Percentiles rank a stretch among this genome's conserved stretches.
Conservation (phyloP, 225 moss, liverwort and hornwort genomes). For the Climacium dendroides region DNA sequence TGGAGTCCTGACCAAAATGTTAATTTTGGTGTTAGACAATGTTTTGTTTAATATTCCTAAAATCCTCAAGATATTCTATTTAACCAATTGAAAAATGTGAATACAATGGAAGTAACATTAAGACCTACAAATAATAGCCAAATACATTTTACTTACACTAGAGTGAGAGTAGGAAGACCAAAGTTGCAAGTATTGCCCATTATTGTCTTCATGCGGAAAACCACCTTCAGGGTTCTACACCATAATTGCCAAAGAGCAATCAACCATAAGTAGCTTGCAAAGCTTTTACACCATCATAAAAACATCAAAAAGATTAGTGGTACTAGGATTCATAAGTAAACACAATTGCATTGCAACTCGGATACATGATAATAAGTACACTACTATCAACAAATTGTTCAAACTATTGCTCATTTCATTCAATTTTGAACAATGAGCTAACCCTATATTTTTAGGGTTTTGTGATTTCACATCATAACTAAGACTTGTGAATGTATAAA, state of each 20-base stretch:
- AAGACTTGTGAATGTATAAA: accelerated
- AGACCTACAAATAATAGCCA: neutral
- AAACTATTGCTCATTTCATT: neutral
- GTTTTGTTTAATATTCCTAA: neutral
- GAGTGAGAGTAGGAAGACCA: neutral
- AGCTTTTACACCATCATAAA: neutral
- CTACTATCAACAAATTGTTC: neutral
- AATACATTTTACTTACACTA: neutral
- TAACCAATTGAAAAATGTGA: neutral
- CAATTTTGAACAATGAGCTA: neutral
- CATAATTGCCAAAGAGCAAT: neutral
- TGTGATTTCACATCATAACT: accelerated
- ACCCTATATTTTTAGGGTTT: neutral
- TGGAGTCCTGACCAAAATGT: neutral
- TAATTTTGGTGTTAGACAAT: neutral
- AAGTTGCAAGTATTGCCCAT: constrained; percentile 8
- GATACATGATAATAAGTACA: neutral
- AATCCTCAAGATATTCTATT: neutral
- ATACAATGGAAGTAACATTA: neutral
- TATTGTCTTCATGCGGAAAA: neutral
- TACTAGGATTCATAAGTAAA: neutral
- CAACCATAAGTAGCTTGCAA: neutral
- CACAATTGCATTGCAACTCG: neutral
- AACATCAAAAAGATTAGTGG: neutral
- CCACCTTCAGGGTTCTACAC: constrained; percentile 11